A percentile compares a stretch with the other conserved stretches of the same genome.
These are phyloP conservation scores for Cucurbita argyrosperma DNA, from an alignment of 306 rosid genomes.

Conservation along the genomic window DNA sequence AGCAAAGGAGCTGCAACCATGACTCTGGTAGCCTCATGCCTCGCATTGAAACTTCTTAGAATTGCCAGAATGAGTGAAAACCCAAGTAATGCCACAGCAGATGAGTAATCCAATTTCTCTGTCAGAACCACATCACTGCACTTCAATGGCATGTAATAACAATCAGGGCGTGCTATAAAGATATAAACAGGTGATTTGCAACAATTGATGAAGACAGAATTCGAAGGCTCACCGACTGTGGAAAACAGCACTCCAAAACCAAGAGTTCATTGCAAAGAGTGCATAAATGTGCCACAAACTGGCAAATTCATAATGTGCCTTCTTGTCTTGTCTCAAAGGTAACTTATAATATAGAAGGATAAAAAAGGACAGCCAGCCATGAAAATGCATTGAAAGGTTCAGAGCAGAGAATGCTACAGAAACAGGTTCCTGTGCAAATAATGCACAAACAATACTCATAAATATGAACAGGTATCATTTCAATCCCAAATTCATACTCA, in stretches of 20 bases:
- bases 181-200: not conserved
- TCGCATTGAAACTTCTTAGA: slow-evolving; percentile 42
- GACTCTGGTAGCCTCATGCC: slow-evolving; percentile 56
- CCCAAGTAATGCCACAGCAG: slow-evolving; percentile 60
- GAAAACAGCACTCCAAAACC: slow-evolving; percentile 65
- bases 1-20: slow-evolving; percentile 68
- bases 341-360: slow-evolving; percentile 41
- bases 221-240: slow-evolving; percentile 48
- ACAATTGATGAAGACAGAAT: not conserved
- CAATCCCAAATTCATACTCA: not conserved
- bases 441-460: slow-evolving; percentile 9
- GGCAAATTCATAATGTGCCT: slow-evolving; percentile 38
- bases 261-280: slow-evolving; percentile 39
- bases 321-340: slow-evolving; percentile 39
- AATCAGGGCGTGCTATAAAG: not conserved
- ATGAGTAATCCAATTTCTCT: slow-evolving; percentile 51
- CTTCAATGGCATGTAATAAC: not conserved
- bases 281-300: slow-evolving; percentile 53
- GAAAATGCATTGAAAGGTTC: slow-evolving; percentile 58
- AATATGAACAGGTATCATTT: not conserved
- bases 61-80: slow-evolving; percentile 54
- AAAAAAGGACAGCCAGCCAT: slow-evolving; percentile 64
- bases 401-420: slow-evolving; percentile 58
- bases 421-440: slow-evolving; percentile 50
- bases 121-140: slow-evolving; percentile 54